Base-by-base conservation (phyloP, 257 asterid species). In the Datura wrightii region DNA sequence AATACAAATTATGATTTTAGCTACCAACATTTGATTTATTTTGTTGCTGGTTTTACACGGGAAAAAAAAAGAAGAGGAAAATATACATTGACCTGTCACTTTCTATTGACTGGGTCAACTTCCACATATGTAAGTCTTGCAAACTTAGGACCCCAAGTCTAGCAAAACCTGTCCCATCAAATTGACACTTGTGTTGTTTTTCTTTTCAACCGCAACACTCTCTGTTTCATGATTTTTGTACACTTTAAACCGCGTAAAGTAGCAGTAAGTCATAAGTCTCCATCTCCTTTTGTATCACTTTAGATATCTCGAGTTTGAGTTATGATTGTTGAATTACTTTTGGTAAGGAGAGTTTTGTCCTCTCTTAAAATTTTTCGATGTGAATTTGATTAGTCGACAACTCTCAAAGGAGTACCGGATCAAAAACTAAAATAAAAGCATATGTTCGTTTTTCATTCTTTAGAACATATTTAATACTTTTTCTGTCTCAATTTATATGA, bases 91-190 rank as follows among this genome's bases (percentile, higher is more conserved):
- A 87, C 89, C 80, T 65, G 89, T 67, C 82, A 48, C 72, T 58
- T 50, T 86, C 34, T 3, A 52, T 82, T 87, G 89, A 87, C 89
- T 37, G 0, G 6, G 87, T 84, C 84, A 85, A 84, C 72, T 82
- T 81, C 80, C 10, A 53, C 50, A 15, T 14, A 31, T 54, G 39
- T 19, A 37, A 10, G 70, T 56, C 70, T 52, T 10, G 31, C 41
- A 46, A 76, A 74, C 14, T 56, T 34, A 41, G 79, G 80, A 59
- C 83, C 83, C 79, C n/a, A 50, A 34, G 60, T 58, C 52, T 50
- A 1, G 1, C 37, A 4, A 37, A 24, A 37, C 8, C 4, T 10
- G 82, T 82, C 80, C 44, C 82, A 82, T 85, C 80, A 50, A 39
- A 58, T 39, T 54, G 79, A 85, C 83, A 48, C 48, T 63, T 6